Base-by-base conservation (phyloP, 2,329 filamentous ascomycete species). In the Pestalotiopsis sp. region DNA sequence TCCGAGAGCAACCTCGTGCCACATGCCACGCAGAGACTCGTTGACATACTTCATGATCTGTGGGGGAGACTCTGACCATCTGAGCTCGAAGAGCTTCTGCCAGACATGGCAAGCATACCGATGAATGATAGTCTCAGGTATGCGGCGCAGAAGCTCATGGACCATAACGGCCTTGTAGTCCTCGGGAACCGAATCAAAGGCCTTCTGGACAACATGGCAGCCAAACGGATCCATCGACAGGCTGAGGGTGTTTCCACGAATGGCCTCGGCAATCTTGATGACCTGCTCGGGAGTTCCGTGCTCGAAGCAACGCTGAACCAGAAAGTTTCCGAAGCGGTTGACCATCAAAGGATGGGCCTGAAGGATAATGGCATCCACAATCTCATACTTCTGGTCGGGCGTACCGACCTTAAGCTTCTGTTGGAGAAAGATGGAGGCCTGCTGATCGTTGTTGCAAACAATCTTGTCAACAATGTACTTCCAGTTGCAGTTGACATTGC, bases 401-500 rank as follows among this genome's bases (percentile, higher is more conserved):
- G 95, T 98, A 69, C 95, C 95, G 71, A 98, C 93, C 84, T 99
- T 99, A 74, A 99, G 92, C 84, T 99, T 99, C 83, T 99, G 96
- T 80, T 99, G 96, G 59, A 99, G 86, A 82, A 99, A 99, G 76
- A 99, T 98, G 2, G 96, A 99, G 11, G 97, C 96, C 81, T 99
- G 96, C 81, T 99, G 96, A 78, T 99, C 96, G 80, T 99, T 98
- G 84, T 95, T 98, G 88, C 94, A 97, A 73, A 99, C 95, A 78
- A 99, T 99, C 86, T 98, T 98, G 84, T 99, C 95, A 67, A 99
- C 96, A 75, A 99, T 98, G 79, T 97, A 98, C 83, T 96, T 97
- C 96, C 95, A 99, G 84, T 99, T 97, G 83, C 95, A 98, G 77
- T 93, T 97, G 81, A 97, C 94, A 78, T 95, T 97, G 77, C 95